Conservation (phyloP, 2,329 filamentous ascomycete species). For the Verticillium dahliae region DNA sequence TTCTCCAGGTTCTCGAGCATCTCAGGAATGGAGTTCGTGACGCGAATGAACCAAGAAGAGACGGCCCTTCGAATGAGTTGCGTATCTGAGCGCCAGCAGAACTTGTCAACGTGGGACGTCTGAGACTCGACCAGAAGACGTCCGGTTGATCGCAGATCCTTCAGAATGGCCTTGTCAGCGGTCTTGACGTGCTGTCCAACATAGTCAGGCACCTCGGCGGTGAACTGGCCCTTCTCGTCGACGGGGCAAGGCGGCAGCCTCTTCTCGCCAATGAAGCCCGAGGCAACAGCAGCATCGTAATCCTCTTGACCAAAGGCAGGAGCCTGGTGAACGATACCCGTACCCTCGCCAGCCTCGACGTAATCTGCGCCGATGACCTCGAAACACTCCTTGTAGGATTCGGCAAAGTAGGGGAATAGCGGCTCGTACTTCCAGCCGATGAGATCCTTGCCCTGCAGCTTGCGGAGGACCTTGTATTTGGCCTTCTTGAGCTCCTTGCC, state of each 20-base stretch:
- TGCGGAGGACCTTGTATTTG: slow-evolving; percentile 77
- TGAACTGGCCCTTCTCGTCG: slow-evolving; percentile 78
- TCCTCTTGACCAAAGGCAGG: slow-evolving; percentile 95
- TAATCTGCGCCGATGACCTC: slow-evolving; percentile 77
- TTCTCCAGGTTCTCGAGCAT: slow-evolving; percentile 88
- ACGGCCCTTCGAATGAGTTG: slow-evolving; percentile 90
- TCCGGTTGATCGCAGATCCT: slow-evolving; percentile 71
- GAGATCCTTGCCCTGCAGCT: slow-evolving; percentile 77
- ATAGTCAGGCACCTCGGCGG: slow-evolving; percentile 70
- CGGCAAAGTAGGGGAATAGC: slow-evolving; percentile 83
- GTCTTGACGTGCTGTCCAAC: slow-evolving; percentile 83
- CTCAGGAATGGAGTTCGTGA: slow-evolving; percentile 73
- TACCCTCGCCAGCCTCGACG: slow-evolving; percentile 84
- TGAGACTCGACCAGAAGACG: slow-evolving; percentile 80
- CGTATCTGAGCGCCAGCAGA: slow-evolving; percentile 92
- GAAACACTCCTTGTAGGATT: slow-evolving; percentile 86
- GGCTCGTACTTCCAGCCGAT: slow-evolving; percentile 84
- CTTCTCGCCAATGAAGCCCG: slow-evolving; percentile 70
- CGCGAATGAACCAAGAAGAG: slow-evolving; percentile 91
- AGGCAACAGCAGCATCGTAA: slow-evolving; percentile 74
- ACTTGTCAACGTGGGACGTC: slow-evolving; percentile 85
- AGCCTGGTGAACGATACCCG: slow-evolving; percentile 88
- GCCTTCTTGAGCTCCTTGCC: slow-evolving; percentile 88
- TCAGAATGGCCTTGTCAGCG: slow-evolving; percentile 90
- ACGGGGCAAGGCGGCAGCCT: slow-evolving; percentile 84